These are phyloP conservation scores for Pyrus communis DNA, from an alignment of 306 rosid species.

Conservation along the genomic window DNA sequence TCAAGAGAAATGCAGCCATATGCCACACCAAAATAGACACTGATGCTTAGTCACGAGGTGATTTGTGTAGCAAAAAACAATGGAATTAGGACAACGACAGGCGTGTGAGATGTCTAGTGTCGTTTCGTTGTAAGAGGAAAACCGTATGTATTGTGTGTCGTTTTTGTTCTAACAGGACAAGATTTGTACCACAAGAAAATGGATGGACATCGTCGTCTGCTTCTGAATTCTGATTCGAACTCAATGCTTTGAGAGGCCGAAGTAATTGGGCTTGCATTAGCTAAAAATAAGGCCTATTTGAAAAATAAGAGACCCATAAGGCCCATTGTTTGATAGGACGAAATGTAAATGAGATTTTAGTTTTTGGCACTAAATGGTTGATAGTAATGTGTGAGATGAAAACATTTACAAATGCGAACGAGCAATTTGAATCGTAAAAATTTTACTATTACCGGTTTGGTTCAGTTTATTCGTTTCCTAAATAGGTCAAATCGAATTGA, in stretches of 20 bases:
- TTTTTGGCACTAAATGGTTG: too few relatives aligned
- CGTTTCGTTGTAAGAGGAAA: background rate
- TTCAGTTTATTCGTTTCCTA: too few relatives aligned
- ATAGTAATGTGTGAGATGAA: too few relatives aligned
- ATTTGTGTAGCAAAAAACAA: background rate
- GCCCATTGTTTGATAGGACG: too few relatives aligned
- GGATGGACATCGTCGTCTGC: background rate
- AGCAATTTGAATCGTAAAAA: too few relatives aligned
- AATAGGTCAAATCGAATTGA: too few relatives aligned
- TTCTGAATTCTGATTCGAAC: background rate
- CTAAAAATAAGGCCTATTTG: background rate
- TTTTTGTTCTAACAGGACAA: background rate
- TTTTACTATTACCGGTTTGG: too few relatives aligned
- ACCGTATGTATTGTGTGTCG: background rate
- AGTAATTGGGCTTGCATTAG: background rate
- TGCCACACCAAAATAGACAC: background rate
- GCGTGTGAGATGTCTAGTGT: background rate
- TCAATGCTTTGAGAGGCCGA: background rate
- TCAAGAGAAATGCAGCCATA: background rate
- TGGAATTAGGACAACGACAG: background rate
- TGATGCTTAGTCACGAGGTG: background rate
- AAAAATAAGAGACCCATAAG: too few relatives aligned
- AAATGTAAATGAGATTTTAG: too few relatives aligned
- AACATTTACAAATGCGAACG: too few relatives aligned
- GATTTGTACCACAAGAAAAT: background rate